These are phyloP conservation scores for Diaporthe capsici DNA, from an alignment of 2,329 filamentous ascomycete species.

Conservation along the genomic window DNA sequence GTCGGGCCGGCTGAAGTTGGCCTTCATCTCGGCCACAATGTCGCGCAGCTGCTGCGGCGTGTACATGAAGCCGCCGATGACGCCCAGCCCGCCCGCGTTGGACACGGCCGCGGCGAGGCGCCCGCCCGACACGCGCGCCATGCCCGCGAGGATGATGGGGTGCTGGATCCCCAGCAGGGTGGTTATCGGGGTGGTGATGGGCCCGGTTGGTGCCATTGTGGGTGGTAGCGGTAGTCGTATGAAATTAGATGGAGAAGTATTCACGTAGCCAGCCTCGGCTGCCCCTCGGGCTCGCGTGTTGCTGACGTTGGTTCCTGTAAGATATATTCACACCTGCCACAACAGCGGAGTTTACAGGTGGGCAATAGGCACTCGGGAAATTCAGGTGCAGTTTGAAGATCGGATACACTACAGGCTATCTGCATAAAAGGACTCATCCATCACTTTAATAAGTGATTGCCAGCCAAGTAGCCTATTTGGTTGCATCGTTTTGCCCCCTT, in stretches of 20 bases:
- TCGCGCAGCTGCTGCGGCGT: constrained; percentile 80
- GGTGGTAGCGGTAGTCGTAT: neutral
- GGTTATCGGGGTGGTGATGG: constrained; percentile 84
- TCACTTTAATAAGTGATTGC: neutral
- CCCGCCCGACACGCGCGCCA: constrained; percentile 88
- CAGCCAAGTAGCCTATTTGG: neutral
- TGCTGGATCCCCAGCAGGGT: constrained; percentile 86
- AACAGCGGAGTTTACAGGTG: neutral
- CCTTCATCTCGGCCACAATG: constrained; percentile 90
- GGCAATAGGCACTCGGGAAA: neutral
- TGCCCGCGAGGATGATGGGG: constrained; percentile 92
- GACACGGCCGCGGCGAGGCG: constrained; percentile 87
- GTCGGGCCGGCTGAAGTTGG: constrained; percentile 73
- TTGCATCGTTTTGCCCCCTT: neutral
- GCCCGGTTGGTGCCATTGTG: constrained; percentile 56
- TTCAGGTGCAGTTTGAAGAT: neutral
- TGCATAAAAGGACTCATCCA: neutral
- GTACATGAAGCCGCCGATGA: constrained; percentile 80
- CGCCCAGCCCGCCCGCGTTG: constrained; percentile 88
- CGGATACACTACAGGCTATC: neutral
- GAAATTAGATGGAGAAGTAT: neutral
- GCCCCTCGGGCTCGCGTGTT: neutral
- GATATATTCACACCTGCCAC: neutral
- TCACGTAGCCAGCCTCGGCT: neutral
- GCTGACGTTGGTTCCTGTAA: neutral